A percentile compares a stretch with the other conserved stretches of the same genome.
Conservation (phyloP, 1,284 basidiomycete species). For the Moesziomyces sp. region DNA sequence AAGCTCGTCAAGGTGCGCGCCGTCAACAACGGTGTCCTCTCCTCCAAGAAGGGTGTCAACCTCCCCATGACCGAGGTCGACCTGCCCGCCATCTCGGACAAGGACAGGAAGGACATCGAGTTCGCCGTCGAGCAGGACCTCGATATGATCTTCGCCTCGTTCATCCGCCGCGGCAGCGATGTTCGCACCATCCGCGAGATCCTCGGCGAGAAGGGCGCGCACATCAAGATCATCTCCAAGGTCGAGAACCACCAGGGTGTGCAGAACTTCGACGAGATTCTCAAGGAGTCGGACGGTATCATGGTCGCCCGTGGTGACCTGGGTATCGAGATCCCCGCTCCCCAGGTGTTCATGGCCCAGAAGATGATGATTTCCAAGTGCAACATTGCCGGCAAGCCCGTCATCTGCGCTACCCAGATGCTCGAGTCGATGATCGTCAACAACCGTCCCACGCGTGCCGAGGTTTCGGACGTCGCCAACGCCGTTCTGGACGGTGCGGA, state of each 20-base stretch:
- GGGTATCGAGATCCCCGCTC: constrained; percentile 73
- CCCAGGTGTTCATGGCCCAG: constrained; percentile 67
- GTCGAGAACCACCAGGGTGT: constrained; percentile 68
- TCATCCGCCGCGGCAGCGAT: constrained; percentile 65
- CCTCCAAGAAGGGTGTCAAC: constrained; percentile 99
- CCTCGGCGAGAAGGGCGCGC: constrained; percentile 65
- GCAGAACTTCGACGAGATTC: constrained; percentile 68
- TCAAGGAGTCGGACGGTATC: constrained; percentile 67
- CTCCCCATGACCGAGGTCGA: constrained; percentile 98
- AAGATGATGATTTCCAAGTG: constrained; percentile 68
- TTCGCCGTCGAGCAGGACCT: constrained; percentile 98
- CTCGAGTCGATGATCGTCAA: constrained; percentile 78
- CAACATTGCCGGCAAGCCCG: constrained; percentile 75
- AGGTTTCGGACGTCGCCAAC: constrained; percentile 67
- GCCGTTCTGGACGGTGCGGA: constrained; percentile 67
- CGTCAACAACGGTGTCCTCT: constrained; percentile 91
- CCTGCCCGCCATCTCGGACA: constrained; percentile 95
- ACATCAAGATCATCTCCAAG: constrained; percentile 68
- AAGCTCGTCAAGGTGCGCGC: constrained; percentile 77
- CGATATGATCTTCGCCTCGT: constrained; percentile 79
- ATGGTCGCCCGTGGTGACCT: constrained; percentile 68
- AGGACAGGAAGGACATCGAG: constrained; percentile 85
- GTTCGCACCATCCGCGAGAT: constrained; percentile 65
- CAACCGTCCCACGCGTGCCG: constrained; percentile 67
- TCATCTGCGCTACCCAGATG: constrained; percentile 99